Conservation (phyloP, 352 stramenopile genomes). For the Globisporangium spiculum region DNA sequence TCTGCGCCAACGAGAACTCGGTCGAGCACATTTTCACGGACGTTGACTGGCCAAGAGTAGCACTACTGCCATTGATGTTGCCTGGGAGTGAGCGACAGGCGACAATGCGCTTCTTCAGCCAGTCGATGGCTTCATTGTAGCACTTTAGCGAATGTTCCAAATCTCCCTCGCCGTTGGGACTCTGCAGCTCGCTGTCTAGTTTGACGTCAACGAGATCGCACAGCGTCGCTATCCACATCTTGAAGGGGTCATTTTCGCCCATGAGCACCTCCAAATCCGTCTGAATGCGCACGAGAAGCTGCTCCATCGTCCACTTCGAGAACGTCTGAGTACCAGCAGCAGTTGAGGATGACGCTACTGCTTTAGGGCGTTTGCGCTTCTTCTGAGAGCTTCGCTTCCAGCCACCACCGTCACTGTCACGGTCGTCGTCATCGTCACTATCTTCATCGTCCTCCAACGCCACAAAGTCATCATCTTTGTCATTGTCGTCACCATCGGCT, state of each 20-base stretch:
- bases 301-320: slow-evolving; percentile 46
- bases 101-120: slow-evolving; percentile 42
- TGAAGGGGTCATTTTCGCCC: slow-evolving; percentile 18
- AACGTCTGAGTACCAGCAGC: slow-evolving; percentile 18
- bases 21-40: slow-evolving; percentile 29
- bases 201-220: slow-evolving; percentile 30
- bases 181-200: slow-evolving; percentile 19
- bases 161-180: slow-evolving; percentile 4
- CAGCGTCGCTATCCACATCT: slow-evolving; percentile 27
- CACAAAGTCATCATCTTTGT: slow-evolving; percentile 16
- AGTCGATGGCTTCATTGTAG: slow-evolving; percentile 39
- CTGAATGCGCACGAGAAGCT: slow-evolving; percentile 37
- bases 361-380: neutral
- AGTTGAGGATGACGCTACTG: neutral
- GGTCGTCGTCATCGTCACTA: neutral
- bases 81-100: slow-evolving; percentile 17
- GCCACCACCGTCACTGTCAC: neutral
- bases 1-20: slow-evolving; percentile 50
- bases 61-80: neutral
- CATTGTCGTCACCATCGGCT: neutral
- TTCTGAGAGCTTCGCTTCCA: neutral
- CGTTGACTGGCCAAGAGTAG: neutral
- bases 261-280: slow-evolving; percentile 25
- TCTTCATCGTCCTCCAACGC: slow-evolving; percentile 13
- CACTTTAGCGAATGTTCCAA: slow-evolving; percentile 29